A percentile compares a stretch with the other conserved stretches of the same genome.
Evolutionary conservation across 164 flowering plant genomes (phyloP).

Genomic region (Tetrastigma voinierianum): DNA sequence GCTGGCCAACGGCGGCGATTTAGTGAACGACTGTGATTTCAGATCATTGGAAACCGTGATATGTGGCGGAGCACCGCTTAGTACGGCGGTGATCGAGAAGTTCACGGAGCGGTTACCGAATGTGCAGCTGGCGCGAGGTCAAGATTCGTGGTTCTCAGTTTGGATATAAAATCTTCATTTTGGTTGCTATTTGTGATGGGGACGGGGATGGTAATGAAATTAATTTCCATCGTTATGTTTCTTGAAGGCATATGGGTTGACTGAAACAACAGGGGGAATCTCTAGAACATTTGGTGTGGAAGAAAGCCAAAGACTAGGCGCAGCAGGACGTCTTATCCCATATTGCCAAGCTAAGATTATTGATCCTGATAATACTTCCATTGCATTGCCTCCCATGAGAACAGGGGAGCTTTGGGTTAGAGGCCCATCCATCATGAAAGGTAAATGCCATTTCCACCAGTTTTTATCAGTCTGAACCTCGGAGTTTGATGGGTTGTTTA

Average conservation of each 20-base stretch:
- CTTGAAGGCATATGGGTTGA: conserved; percentile 31
- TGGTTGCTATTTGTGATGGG: too few relatives aligned
- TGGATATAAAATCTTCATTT: too few relatives aligned
- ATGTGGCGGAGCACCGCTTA: conserved; percentile 20
- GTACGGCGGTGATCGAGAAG: conserved; percentile 8
- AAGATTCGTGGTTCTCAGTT: not conserved
- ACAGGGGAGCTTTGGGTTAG: conserved; percentile 17
- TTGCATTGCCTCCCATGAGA: conserved; percentile 21
- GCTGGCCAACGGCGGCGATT: conserved; percentile 13
- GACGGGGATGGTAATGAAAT: not conserved
- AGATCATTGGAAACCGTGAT: conserved; percentile 17
- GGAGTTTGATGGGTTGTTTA: too few relatives aligned
- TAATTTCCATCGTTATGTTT: not conserved
- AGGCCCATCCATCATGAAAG: conserved; percentile 36
- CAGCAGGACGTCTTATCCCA: conserved; percentile 16
- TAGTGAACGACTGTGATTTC: conserved; percentile 8
- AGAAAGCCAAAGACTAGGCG: conserved; percentile 10
- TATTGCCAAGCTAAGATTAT: conserved; percentile 24
- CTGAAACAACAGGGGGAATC: conserved; percentile 29
- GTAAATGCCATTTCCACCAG: conserved; percentile 5
- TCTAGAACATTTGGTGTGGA: conserved; percentile 13
- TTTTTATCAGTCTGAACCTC: not conserved
- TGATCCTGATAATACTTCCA: conserved; percentile 15
- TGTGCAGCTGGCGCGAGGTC: conserved; percentile 22
- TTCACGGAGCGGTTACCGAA: conserved; percentile 18